A percentile compares a stretch with the other conserved stretches of the same genome.
phyloP scores from a whole-genome alignment of 2,329 filamentous ascomycete genomes.

The Teratosphaeria destructans region DNA sequence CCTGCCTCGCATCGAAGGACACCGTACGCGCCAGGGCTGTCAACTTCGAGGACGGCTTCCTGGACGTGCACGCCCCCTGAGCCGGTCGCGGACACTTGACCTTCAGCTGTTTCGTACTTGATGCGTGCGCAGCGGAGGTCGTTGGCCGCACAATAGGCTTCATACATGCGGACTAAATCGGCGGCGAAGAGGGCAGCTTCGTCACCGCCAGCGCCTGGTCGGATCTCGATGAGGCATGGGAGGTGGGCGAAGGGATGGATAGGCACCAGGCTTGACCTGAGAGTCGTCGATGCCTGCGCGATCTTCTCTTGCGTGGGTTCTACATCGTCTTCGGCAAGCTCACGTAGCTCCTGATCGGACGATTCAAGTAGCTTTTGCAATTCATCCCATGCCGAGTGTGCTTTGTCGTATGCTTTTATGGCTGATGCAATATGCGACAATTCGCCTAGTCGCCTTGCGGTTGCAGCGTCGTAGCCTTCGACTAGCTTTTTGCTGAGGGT shows the following conservation, averaged over 20 bases:
- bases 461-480: slow-evolving; percentile 44
- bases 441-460: slow-evolving; percentile 49
- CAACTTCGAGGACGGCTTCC: slow-evolving; percentile 80
- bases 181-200: slow-evolving; percentile 88
- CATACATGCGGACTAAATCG: slow-evolving; percentile 84
- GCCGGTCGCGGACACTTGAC: slow-evolving; percentile 33
- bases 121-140: slow-evolving; percentile 58
- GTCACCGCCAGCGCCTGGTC: slow-evolving; percentile 81
- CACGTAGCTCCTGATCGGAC: slow-evolving; percentile 46
- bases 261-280: slow-evolving; percentile 73
- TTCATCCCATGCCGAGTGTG: slow-evolving; percentile 53
- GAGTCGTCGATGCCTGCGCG: slow-evolving; percentile 50
- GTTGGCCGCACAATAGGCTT: slow-evolving; percentile 59
- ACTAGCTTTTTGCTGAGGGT: slow-evolving; percentile 42
- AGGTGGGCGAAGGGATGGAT: slow-evolving; percentile 81
- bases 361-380: slow-evolving; percentile 60
- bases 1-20: slow-evolving; percentile 77
- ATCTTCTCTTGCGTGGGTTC: slow-evolving; percentile 53
- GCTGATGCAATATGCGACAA: slow-evolving; percentile 42
- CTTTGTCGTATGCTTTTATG: slow-evolving; percentile 47
- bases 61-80: slow-evolving; percentile 60
- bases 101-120: slow-evolving; percentile 70
- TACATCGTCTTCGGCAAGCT: slow-evolving; percentile 59
- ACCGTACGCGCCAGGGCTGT: slow-evolving; percentile 67
- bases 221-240: slow-evolving; percentile 83